Base-by-base conservation (phyloP, 1,284 basidiomycete genomes). In the Earliella scabrosa region DNA sequence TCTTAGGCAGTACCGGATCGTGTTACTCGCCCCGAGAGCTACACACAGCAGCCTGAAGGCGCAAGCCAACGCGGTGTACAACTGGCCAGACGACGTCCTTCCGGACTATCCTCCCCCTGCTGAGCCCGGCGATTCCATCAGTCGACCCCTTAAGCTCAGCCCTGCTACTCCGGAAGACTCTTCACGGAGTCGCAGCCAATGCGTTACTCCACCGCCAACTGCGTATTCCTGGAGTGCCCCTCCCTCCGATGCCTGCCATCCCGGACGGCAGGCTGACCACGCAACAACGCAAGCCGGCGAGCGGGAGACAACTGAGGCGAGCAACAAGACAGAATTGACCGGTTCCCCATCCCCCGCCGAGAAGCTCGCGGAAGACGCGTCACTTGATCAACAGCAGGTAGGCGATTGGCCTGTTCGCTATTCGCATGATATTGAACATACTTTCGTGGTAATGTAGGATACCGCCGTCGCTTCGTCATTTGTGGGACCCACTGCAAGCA, bases 61-160 rank as follows among this genome's bases (percentile, higher is more conserved):
- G 18, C 84, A 86, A 58, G 82, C 85, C 1, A 80, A 82, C 0
- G 63, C 73, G 2, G 77, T 78, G 50, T 68, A 82, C 24, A 78
- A 82, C 59, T 87, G 84, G 85, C 71, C 72, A 43, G 63, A 60
- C 9, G 75, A 77, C 41, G 65, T 80, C 29, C 64, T 82, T 8
- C 50, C 54, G 11, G 48, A 54, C 7, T 41, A 34, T 16, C 40
- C 36, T n/a, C 45, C 52, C 9, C 10, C 50, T 27, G 21, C 47
- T 10, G 46, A 45, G 11, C 38, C 14, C 14, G 23, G 27, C 13
- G 14, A 11, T 7, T 4, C 38, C 32, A 14, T 39, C n/a, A 23
- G 26, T 13, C 39, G 21, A 21, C 32, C 27, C n/a, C 27, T 35
- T n/a, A 49, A 24, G 26, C 8, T 27, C 21, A 45, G 26, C 13